Base-by-base conservation (phyloP, 768 basidiomycete species). In the Lactarius pseudohatsudake region DNA sequence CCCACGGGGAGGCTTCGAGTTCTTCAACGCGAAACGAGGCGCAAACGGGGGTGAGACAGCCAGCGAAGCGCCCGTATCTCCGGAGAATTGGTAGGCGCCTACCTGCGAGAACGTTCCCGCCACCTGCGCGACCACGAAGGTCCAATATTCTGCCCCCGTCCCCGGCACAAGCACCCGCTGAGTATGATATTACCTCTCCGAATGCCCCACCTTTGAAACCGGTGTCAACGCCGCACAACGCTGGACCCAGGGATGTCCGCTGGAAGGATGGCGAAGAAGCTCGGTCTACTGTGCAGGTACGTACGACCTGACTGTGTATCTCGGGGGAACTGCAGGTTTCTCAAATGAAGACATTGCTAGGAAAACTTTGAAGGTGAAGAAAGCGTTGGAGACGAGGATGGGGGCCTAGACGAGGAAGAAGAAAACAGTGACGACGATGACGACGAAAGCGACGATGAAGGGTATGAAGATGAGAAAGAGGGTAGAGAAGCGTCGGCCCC, bases 1-100 rank as follows among this genome's bases (percentile, higher is more conserved):
- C 34, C 30, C 20, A 8, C 30, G 3, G 7, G 5, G 11, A 7
- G 15, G 34, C 3, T 38, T 64, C 64, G 13, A 8, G 16, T 50
- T n/a, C 38, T 10, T 28, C 11, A 16, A 22, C 20, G 13, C 9
- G 8, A 22, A 22, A 50, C 22, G 47, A 22, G 58, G 57, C 38
- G 30, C 57, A 54, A 43, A 8, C 50, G 4, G 28, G 53, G 40
- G 30, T 30, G 45, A 47, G 47, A n/a, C 50, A 20, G 7, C 38
- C 28, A n/a, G 47, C 22, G 38, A 59, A 50, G 34, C 64, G 64
- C 57, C 64, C 64, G n/a, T 32, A 36, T n/a, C 64, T 64, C 15
- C 38, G 64, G n/a, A 59, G 64, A 50, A 41, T 50, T 40, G 59
- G 53, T 40, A 64, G 53, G 58, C 58, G 28, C 30, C 13, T 64